A percentile compares a stretch with the other conserved stretches of the same genome.
phyloP scores from a whole-genome alignment of 768 basidiomycete species.

The Podaxis sp. region DNA sequence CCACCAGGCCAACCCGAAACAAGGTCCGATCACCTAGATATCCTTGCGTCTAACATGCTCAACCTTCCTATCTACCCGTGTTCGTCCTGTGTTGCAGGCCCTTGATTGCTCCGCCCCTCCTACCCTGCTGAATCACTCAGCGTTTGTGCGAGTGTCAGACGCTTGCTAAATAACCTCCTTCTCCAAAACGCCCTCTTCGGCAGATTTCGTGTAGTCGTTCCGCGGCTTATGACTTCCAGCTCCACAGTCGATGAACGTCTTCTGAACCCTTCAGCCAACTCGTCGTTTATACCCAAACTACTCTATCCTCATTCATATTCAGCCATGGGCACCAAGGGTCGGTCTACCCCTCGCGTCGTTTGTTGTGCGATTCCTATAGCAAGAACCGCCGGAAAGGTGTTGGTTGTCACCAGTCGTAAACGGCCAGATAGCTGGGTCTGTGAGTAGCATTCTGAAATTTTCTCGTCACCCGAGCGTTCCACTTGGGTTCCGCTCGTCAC shows the following conservation, averaged over 20 bases:
- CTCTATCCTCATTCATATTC: slow-evolving; percentile 18
- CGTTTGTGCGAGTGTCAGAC: not conserved
- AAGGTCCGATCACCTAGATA: slow-evolving; percentile 27
- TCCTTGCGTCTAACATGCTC: not conserved
- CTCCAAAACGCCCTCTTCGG: slow-evolving; percentile 15
- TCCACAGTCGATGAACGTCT: slow-evolving; percentile 27
- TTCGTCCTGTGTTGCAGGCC: not conserved
- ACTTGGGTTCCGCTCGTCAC: slow-evolving; percentile 5
- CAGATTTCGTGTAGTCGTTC: slow-evolving; percentile 19
- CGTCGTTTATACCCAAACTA: slow-evolving; percentile 17
- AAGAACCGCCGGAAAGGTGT: slow-evolving; percentile 69
- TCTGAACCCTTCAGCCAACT: slow-evolving; percentile 22
- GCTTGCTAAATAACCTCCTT: not conserved
- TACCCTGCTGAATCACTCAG: not conserved
- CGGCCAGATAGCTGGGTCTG: slow-evolving; percentile 81
- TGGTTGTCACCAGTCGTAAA: slow-evolving; percentile 84
- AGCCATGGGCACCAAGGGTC: slow-evolving; percentile 66
- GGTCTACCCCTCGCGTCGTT: slow-evolving; percentile 78
- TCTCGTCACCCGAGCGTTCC: slow-evolving; percentile 9
- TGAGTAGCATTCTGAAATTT: slow-evolving; percentile 49
- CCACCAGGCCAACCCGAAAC: slow-evolving; percentile 15
- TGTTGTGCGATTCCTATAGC: slow-evolving; percentile 89
- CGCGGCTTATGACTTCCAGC: slow-evolving; percentile 20
- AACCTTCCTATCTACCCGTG: not conserved
- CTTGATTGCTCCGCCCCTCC: not conserved